Conservation (phyloP, 2,329 filamentous ascomycete genomes). For the Beauveria sp. region DNA sequence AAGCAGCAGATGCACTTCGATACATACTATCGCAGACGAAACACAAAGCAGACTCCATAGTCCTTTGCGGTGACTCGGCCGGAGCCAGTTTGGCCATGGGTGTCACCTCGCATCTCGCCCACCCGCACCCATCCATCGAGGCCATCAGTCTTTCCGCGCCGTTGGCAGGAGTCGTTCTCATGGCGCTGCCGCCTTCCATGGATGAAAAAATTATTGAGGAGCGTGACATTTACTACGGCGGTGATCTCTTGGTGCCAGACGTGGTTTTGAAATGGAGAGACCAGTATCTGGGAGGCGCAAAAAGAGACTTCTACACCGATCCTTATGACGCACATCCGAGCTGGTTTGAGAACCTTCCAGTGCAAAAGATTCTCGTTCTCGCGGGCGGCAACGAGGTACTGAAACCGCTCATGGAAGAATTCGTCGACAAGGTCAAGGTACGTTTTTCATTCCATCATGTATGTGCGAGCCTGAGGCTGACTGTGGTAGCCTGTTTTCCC, state of each 20-base stretch:
- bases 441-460: not conserved
- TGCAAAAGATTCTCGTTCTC: not conserved
- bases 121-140: not conserved
- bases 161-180: not conserved
- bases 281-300: not conserved
- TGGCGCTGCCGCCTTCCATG: not conserved
- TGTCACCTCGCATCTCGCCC: not conserved
- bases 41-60: not conserved
- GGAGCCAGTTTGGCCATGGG: not conserved
- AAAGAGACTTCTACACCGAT: not conserved
- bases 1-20: not conserved
- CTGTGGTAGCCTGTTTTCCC: not conserved
- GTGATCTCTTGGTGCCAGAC: not conserved
- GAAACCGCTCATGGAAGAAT: not conserved
- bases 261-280: not conserved
- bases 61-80: not conserved
- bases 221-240: not conserved
- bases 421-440: not conserved
- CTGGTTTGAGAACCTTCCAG: not conserved
- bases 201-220: not conserved
- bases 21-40: not conserved
- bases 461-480: not conserved
- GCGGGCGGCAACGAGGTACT: not conserved
- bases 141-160: not conserved
- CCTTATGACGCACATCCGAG: not conserved